Percentiles rank a stretch among this genome's conserved stretches.
phyloP scores from a whole-genome alignment of 2,329 filamentous ascomycete genomes.

The Dichotomopilus funicola region DNA sequence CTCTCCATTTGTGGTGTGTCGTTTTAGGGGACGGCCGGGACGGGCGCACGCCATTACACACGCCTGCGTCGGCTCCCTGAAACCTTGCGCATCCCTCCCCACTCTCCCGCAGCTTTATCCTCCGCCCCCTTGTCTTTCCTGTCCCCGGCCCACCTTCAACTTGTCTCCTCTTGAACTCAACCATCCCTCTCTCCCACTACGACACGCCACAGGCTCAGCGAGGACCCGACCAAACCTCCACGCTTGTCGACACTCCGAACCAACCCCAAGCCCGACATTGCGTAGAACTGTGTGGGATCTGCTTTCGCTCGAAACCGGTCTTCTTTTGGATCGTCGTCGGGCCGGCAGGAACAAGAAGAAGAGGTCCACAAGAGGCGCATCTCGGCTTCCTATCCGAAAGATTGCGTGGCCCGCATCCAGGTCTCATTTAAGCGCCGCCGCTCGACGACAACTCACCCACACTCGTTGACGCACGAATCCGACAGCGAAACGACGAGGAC shows the following conservation, averaged over 20 bases:
- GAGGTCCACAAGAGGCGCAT: not conserved
- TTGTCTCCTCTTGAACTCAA: constrained; percentile 10
- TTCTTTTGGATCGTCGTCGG: not conserved
- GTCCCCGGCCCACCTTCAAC: constrained; percentile 13
- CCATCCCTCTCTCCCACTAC: constrained; percentile 7
- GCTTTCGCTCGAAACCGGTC: too few relatives aligned
- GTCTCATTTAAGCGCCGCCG: constrained; percentile 19
- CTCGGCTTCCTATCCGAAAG: constrained; percentile 4
- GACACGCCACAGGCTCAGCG: constrained; percentile 5
- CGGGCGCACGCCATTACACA: constrained; percentile 14
- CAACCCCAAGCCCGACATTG: constrained; percentile 14
- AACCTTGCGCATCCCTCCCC: constrained; percentile 20
- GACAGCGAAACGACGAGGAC: not conserved
- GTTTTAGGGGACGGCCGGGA: constrained; percentile 10
- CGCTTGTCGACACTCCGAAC: constrained; percentile 11
- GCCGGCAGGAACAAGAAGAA: not conserved
- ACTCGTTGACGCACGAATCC: constrained; percentile 1
- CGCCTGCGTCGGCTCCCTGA: constrained; percentile 18
- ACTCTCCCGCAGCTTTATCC: constrained; percentile 22
- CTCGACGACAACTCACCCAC: constrained; percentile 4
- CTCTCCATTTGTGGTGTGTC: constrained; percentile 12
- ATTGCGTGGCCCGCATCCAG: constrained; percentile 16
- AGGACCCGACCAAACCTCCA: constrained; percentile 3
- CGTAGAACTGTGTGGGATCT: not conserved
- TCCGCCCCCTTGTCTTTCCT: constrained; percentile 13